phyloP scores from a whole-genome alignment of 305 asterid species.

The Plantago lanceolata region DNA sequence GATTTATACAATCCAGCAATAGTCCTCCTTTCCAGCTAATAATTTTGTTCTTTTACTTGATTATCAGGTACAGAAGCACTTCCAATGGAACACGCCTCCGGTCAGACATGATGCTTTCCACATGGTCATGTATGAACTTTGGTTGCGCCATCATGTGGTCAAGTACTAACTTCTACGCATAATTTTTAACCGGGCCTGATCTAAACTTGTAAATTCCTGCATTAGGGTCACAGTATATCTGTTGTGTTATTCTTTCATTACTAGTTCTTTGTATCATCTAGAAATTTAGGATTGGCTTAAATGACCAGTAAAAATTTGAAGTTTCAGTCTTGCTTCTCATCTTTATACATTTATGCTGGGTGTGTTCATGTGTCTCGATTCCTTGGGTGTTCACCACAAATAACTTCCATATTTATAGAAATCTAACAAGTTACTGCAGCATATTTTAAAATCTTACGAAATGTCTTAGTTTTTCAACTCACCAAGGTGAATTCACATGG shows the following conservation, averaged over 20 bases:
- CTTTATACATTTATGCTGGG: background rate
- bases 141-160: constrained; percentile 85
- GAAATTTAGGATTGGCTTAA: background rate
- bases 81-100: constrained; percentile 91
- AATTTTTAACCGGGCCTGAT: background rate
- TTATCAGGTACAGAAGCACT: constrained; percentile 79
- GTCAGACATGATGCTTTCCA: constrained; percentile 68
- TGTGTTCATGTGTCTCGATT: background rate
- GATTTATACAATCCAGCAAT: background rate
- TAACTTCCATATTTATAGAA: no score
- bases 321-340: background rate
- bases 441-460: no score
- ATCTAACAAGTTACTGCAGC: no score
- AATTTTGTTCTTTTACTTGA: constrained; percentile 9
- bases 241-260: background rate
- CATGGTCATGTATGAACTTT: constrained; percentile 91
- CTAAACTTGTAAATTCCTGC: constrained; percentile 12
- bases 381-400: no score
- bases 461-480: no score
- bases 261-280: constrained; percentile 2
- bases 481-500: no score
- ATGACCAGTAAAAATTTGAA: background rate
- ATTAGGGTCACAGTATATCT: constrained; percentile 3
- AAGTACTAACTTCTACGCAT: constrained; percentile 49
- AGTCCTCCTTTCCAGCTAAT: background rate